phyloP scores from a whole-genome alignment of 768 basidiomycete genomes.

The Aureoboletus auriporus region DNA sequence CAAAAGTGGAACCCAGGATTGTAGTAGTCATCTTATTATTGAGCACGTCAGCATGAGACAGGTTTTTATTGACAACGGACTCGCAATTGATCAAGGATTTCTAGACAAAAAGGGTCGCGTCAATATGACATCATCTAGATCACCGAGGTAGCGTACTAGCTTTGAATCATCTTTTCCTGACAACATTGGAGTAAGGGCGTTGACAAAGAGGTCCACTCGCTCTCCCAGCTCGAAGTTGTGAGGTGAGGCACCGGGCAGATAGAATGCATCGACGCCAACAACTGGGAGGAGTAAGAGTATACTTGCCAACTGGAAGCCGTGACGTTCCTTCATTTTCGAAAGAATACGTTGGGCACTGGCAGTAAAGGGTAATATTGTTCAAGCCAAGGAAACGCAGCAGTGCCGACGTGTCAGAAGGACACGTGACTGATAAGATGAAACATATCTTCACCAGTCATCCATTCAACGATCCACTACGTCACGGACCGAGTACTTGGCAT shows the following conservation, averaged over 20 bases:
- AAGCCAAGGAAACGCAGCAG: too few relatives aligned
- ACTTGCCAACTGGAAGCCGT: conserved; percentile 10
- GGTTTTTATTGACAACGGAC: not conserved
- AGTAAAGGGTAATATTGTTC: too few relatives aligned
- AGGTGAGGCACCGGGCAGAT: conserved; percentile 89
- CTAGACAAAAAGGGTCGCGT: conserved; percentile 34
- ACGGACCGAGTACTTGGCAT: too few relatives aligned
- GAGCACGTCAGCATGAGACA: conserved; percentile 3
- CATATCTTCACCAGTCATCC: too few relatives aligned
- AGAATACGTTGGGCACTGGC: not conserved
- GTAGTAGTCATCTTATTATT: conserved; percentile 82
- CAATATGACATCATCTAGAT: conserved; percentile 2
- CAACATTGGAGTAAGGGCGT: conserved; percentile 85
- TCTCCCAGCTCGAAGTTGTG: conserved; percentile 75
- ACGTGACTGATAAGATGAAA: too few relatives aligned
- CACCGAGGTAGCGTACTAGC: conserved; percentile 47
- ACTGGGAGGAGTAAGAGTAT: conserved; percentile 16
- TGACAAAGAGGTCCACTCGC: conserved; percentile 75
- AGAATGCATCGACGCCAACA: conserved; percentile 58
- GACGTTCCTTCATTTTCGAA: conserved; percentile 20
- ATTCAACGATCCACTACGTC: too few relatives aligned
- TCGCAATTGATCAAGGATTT: conserved; percentile 90
- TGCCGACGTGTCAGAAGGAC: too few relatives aligned
- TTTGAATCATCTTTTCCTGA: conserved; percentile 64
- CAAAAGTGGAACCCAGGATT: conserved; percentile 85